Evolutionary conservation across 164 flowering plant species (phyloP).

Genomic region (Echeveria elegans): DNA sequence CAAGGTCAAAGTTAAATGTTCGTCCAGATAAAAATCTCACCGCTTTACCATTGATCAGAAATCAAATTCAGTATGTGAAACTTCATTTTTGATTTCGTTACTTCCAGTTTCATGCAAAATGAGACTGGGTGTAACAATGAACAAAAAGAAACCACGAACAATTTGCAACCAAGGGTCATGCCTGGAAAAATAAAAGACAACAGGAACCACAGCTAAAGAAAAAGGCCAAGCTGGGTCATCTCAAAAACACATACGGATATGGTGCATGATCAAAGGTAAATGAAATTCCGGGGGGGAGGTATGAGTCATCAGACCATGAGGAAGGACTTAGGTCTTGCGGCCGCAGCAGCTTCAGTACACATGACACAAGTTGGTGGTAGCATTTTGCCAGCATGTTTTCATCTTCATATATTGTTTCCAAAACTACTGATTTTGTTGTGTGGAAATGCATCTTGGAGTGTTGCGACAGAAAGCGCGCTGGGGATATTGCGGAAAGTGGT

Average conservation of each 20-base stretch:
- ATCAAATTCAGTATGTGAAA: no score
- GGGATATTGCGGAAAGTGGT: not conserved
- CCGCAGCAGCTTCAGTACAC: constrained; percentile 1
- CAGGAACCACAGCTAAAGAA: not conserved
- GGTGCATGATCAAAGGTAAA: not conserved
- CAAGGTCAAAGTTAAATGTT: no score
- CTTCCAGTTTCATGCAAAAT: no score
- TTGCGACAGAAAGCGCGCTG: not conserved
- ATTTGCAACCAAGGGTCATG: no score
- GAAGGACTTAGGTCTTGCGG: constrained; percentile 2
- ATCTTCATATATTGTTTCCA: not conserved
- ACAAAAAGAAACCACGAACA: not conserved
- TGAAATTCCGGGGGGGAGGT: not conserved
- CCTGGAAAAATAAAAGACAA: not conserved
- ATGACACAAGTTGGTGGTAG: constrained; percentile 3
- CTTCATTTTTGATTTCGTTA: no score
- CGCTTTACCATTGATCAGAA: no score
- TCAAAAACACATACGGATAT: not conserved
- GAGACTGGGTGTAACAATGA: no score
- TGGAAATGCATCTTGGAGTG: not conserved
- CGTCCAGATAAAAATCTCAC: no score
- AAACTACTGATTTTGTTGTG: not conserved
- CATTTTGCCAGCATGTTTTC: not conserved
- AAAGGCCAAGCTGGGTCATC: not conserved
- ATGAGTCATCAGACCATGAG: not conserved